phyloP scores from a whole-genome alignment of 352 stramenopile genomes.

The Detonula confervacea region DNA sequence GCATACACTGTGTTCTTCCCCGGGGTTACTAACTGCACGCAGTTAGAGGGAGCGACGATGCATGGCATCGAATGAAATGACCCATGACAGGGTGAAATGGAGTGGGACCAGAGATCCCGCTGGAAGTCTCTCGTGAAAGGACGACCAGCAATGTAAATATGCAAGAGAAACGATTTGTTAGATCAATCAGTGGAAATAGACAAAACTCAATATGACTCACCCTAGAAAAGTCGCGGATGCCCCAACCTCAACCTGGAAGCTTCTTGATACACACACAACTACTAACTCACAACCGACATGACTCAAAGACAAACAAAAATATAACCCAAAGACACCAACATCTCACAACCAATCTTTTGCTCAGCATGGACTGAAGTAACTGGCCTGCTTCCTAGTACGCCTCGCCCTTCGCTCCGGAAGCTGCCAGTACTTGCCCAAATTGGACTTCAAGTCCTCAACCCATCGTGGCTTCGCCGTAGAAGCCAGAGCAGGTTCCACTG shows the following conservation, averaged over 20 bases:
- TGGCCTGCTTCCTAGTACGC: not conserved
- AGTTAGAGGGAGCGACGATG: not conserved
- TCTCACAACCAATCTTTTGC: not conserved
- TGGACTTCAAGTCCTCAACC: not conserved
- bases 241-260: too few relatives aligned
- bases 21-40: not conserved
- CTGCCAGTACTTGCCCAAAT: slow-evolving; percentile 9
- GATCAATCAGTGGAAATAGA: too few relatives aligned
- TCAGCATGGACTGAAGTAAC: slow-evolving; percentile 2
- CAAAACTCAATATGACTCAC: too few relatives aligned
- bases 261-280: too few relatives aligned
- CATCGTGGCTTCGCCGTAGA: not conserved
- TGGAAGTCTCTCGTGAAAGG: too few relatives aligned
- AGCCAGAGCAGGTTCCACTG: not conserved
- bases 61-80: not conserved
- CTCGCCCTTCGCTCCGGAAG: not conserved
- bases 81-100: not conserved
- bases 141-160: too few relatives aligned
- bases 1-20: not conserved
- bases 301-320: not conserved
- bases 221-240: too few relatives aligned
- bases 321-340: not conserved
- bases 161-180: too few relatives aligned
- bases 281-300: too few relatives aligned
- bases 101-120: not conserved